phyloP scores from a whole-genome alignment of 2,329 filamentous ascomycete genomes.

The Hypoxylon sp. region DNA sequence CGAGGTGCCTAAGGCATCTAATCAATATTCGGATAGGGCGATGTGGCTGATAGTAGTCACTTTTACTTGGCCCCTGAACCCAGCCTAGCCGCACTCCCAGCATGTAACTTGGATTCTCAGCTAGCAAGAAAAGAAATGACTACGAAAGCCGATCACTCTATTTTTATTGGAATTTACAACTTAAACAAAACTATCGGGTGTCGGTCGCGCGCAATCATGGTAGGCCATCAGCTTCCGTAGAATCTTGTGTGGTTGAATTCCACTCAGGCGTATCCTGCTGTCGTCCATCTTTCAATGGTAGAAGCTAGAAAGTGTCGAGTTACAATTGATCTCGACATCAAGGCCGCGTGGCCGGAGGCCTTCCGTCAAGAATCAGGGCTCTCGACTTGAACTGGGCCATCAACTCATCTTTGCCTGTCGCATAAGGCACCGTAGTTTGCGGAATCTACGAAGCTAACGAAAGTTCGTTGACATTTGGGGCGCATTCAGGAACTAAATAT shows the following conservation, averaged over 20 bases:
- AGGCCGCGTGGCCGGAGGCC: background rate
- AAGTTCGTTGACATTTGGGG: too few relatives aligned
- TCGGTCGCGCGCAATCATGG: background rate
- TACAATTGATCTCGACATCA: background rate
- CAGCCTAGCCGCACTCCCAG: background rate
- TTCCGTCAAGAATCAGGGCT: background rate
- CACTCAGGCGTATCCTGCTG: too few relatives aligned
- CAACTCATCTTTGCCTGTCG: slow-evolving; percentile 3
- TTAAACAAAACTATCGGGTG: background rate
- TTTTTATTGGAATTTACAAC: too few relatives aligned
- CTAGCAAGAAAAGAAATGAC: background rate
- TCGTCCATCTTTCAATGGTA: too few relatives aligned
- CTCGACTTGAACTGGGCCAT: background rate
- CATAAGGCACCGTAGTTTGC: slow-evolving; percentile 26
- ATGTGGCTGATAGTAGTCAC: slow-evolving; percentile 3
- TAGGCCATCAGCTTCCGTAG: background rate
- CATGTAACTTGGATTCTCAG: background rate
- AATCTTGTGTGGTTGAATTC: background rate
- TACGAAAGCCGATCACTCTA: background rate
- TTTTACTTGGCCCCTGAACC: background rate
- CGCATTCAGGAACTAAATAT: too few relatives aligned
- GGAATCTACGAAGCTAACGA: too few relatives aligned
- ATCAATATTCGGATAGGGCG: slow-evolving; percentile 1
- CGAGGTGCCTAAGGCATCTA: background rate
- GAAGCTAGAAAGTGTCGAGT: background rate